Evolutionary conservation across 495 filamentous ascomycete genomes (phyloP), one percentile per base, ranked within the genome.

Genomic region (Halenospora varia): DNA sequence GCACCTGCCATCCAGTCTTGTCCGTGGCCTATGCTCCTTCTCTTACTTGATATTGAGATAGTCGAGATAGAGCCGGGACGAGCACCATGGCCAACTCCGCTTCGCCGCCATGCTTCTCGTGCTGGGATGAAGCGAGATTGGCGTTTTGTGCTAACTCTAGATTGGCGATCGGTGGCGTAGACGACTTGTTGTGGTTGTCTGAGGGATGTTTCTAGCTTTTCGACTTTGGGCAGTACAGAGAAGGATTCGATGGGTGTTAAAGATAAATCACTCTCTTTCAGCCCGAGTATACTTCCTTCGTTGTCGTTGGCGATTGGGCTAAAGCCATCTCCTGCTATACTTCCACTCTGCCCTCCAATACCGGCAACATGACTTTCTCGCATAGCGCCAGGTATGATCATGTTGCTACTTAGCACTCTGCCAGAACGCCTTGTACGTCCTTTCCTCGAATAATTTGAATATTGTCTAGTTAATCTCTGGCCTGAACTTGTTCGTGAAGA

Each of bases 401-500:
- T 22, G 15, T 46, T 29, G 6, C 25, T 17, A 18, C 48, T 54
- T 0, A 42, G 18, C 0, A 59, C 20, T 25, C 41, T 18, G 2
- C 48, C 60, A n/a, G 60, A 59, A 3, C 56, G 22, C 40, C 51
- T 19, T 4, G 25, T 48, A 19, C 59, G 55, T 4, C 60, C 60
- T 56, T 59, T 63, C 17, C 56, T 39, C 10, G 58, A 61, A 23
- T 56, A 61, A n/a, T 61, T 61, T 15, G 62, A 64, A 35, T 60
- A 64, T 22, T 55, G 57, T 11, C 62, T 17, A 8, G 57, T 52
- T n/a, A 58, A n/a, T 25, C 54, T 20, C 0, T 45, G 48, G 11
- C 41, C 15, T 4, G 56, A 64, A 18, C 25, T 26, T 20, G 51
- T 57, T 15, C 19, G 44, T 11, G 53, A 61, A 17, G 60, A 63